phyloP scores from a whole-genome alignment of 2,329 filamentous ascomycete species.

The Phialemonium atrogriseum region DNA sequence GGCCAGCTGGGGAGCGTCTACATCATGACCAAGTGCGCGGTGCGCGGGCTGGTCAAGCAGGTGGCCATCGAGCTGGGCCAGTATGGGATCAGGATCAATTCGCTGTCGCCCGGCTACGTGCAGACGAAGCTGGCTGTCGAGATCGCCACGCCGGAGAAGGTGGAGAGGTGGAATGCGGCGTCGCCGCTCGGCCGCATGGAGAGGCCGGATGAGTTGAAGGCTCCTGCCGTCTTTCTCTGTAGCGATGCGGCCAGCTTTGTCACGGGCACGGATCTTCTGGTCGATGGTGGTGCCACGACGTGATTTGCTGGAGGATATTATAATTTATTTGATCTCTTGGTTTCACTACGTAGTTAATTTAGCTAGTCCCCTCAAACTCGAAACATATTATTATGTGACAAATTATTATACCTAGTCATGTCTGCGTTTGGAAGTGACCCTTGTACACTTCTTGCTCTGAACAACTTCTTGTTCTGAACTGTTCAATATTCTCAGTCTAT shows the following conservation, averaged over 20 bases:
- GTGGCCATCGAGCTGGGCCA: conserved; percentile 25
- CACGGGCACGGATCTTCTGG: conserved; percentile 33
- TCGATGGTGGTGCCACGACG: conserved; percentile 39
- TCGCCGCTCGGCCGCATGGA: neutral
- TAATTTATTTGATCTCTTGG: too few relatives aligned
- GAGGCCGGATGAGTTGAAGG: conserved; percentile 13
- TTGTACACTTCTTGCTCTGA: too few relatives aligned
- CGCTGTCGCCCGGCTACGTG: conserved; percentile 24
- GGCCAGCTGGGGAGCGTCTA: conserved; percentile 27
- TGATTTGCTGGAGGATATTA: too few relatives aligned
- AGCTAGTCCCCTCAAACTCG: too few relatives aligned
- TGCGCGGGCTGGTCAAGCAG: conserved; percentile 32
- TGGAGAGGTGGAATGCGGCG: neutral
- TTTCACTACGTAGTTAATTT: too few relatives aligned
- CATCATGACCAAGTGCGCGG: conserved; percentile 37
- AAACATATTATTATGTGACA: too few relatives aligned
- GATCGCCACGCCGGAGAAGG: neutral
- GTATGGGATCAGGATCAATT: conserved; percentile 21
- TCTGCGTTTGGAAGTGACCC: too few relatives aligned
- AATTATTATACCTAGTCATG: too few relatives aligned
- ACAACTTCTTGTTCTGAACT: too few relatives aligned
- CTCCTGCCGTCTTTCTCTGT: conserved; percentile 32
- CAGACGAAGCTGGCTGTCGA: neutral
- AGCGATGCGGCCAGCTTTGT: conserved; percentile 34
- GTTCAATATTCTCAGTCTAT: too few relatives aligned